Percentiles rank a stretch among this genome's conserved stretches.
Conservation (phyloP, 495 filamentous ascomycete genomes). For the Ramalina peruviana region DNA sequence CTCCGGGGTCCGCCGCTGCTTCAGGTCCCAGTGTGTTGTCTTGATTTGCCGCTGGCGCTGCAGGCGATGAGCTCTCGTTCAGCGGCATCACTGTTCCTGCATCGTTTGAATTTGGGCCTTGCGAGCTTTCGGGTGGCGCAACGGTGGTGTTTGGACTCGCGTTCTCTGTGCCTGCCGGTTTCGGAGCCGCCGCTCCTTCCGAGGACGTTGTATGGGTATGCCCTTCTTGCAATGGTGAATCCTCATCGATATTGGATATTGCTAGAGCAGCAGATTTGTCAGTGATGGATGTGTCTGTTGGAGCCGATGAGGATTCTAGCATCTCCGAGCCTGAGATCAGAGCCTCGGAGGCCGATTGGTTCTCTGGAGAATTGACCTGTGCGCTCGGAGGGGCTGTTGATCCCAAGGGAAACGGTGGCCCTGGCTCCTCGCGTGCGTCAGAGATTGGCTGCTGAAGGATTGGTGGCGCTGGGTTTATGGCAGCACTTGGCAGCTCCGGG, state of each 20-base stretch:
- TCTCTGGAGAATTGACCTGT: no score
- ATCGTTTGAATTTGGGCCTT: slow-evolving; percentile 3
- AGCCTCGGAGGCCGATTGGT: no score
- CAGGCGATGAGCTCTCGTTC: slow-evolving; percentile 13
- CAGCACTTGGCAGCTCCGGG: neutral
- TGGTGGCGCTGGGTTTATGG: slow-evolving; percentile 6
- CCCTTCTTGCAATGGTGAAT: no score
- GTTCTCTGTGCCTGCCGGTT: no score
- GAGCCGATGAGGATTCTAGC: no score
- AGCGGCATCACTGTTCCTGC: slow-evolving; percentile 7
- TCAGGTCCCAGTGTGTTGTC: neutral
- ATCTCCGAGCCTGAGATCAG: no score
- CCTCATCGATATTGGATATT: no score
- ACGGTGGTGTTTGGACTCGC: neutral
- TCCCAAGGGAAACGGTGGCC: neutral
- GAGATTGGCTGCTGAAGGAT: slow-evolving; percentile 15
- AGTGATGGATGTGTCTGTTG: no score
- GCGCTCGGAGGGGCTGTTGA: neutral
- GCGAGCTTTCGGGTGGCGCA: neutral
- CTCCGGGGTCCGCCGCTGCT: slow-evolving; percentile 1
- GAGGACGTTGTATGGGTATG: no score
- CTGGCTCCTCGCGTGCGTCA: slow-evolving; percentile 13
- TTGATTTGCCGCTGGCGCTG: neutral
- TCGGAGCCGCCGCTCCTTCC: no score
- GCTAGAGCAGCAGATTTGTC: no score